Base-by-base conservation (phyloP, 2,329 filamentous ascomycete species). In the Claviceps cyperi region DNA sequence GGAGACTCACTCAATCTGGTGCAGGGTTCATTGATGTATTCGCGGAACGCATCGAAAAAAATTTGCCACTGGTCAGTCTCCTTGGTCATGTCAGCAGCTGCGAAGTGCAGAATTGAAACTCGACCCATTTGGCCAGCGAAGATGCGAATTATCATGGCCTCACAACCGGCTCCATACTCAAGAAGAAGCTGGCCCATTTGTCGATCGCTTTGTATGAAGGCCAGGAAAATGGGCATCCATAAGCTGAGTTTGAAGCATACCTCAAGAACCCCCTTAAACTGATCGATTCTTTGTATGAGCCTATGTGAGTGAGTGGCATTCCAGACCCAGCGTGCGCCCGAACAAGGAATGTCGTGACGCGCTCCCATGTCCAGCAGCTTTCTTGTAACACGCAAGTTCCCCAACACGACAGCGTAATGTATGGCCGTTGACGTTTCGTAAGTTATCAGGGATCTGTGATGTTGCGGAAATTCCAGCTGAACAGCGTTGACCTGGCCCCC, bases 401-500 rank as follows among this genome's bases (percentile, higher is more conserved):
- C 14, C 4, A 6, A 32, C 7, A 35, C 17, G 4, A 46, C 24
- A 17, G 51, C 51, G 36, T 41, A 40, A 39, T 52, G 48, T 11
- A 52, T n/a, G 4, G 48, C 35, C 4, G 51, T 48, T 36, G 45
- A 41, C 5, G 14, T 36, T 43, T 48, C 13, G 28, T 35, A 17
- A 6, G 5, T 4, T 15, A 15, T 24, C 17, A 3, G 4, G 24
- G 14, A n/a, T 2, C 5, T 7, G 2, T 11, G 6, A 6, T 3
- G 15, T 35, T 13, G 35, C 13, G 46, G 46, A 8, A 35, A 48
- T 13, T 36, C 28, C n/a, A 3, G 13, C 19, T 50, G 28, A 2
- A 48, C 5, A 17, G 39, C 36, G n/a, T 52, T 50, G n/a, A 50
- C 48, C 9, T 50, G 13, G 8, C 39, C 51, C 14, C 47, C 47